These are phyloP conservation scores for Saccharomycopsis sp. DNA, from an alignment of 805 yeast genomes.

Conservation along the genomic window DNA sequence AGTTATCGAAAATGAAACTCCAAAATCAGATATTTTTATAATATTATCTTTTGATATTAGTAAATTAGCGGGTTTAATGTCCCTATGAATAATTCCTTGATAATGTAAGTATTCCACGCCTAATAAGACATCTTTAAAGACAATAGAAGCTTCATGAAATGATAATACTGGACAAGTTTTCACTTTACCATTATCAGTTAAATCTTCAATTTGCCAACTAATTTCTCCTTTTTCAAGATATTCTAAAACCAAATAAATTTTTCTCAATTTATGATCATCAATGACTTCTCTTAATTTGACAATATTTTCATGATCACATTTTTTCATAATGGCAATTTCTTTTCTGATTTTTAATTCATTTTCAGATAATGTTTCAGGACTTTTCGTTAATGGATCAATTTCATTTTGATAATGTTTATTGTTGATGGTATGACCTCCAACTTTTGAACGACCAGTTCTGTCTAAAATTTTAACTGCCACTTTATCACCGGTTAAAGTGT, in stretches of 20 bases:
- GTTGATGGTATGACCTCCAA: constrained; percentile 5
- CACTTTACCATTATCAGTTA: background rate
- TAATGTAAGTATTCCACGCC: constrained; percentile 87
- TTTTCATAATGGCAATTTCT: constrained; percentile 90
- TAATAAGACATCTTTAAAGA: constrained; percentile 71
- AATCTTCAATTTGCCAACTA: constrained; percentile 51
- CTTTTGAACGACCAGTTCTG: constrained; percentile 47
- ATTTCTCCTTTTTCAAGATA: constrained; percentile 88
- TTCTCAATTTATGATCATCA: constrained; percentile 74
- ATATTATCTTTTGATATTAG: constrained; percentile 56
- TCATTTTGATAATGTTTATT: too few species aligned
- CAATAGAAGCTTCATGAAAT: constrained; percentile 18
- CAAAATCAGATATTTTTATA: constrained; percentile 94
- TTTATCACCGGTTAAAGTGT: constrained; percentile 45
- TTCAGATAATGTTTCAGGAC: constrained; percentile 26
- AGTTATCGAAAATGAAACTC: constrained; percentile 70
- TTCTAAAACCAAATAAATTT: constrained; percentile 84
- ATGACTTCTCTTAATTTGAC: constrained; percentile 78
- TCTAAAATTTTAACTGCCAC: constrained; percentile 95
- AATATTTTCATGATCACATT: constrained; percentile 87
- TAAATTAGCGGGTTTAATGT: constrained; percentile 90
- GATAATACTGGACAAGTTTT: background rate
- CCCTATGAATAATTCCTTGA: constrained; percentile 89
- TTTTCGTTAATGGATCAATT: too few species aligned
- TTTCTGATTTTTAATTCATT: constrained; percentile 63